Evolutionary conservation across 768 basidiomycete species (phyloP).

Genomic region (Collybiopsis confluens): DNA sequence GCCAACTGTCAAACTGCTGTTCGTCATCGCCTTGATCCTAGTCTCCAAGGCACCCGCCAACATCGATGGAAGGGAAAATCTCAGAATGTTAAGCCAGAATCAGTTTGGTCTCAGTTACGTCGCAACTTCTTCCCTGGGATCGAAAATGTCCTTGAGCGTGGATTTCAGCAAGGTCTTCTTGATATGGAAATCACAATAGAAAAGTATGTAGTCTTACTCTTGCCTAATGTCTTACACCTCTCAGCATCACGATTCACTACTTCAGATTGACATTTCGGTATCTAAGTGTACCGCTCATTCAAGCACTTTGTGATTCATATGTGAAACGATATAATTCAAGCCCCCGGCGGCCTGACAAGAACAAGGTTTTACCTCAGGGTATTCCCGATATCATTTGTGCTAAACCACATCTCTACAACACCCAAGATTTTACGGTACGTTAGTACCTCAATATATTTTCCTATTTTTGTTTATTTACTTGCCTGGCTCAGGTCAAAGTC

Average conservation of each 20-base stretch:
- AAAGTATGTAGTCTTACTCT: background rate
- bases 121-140: constrained; percentile 31
- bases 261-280: constrained; percentile 36
- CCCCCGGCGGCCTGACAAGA: constrained; percentile 18
- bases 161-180: constrained; percentile 25
- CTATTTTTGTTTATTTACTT: background rate
- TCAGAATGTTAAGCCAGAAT: constrained; percentile 35
- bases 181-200: constrained; percentile 14
- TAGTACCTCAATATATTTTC: background rate
- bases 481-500: constrained; percentile 16
- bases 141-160: constrained; percentile 29
- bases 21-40: constrained; percentile 28
- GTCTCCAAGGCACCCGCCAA: constrained; percentile 26
- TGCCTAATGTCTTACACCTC: background rate
- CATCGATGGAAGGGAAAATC: constrained; percentile 28
- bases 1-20: constrained; percentile 34
- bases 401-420: constrained; percentile 22
- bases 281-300: constrained; percentile 37
- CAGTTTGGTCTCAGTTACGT: constrained; percentile 31
- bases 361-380: constrained; percentile 37
- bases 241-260: too few species aligned
- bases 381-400: constrained; percentile 29
- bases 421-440: constrained; percentile 30
- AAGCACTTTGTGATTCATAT: constrained; percentile 31
- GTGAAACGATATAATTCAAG: constrained; percentile 17